These are phyloP conservation scores for Trichocladium antarcticum DNA, from an alignment of 495 filamentous ascomycete genomes.

Conservation along the genomic window DNA sequence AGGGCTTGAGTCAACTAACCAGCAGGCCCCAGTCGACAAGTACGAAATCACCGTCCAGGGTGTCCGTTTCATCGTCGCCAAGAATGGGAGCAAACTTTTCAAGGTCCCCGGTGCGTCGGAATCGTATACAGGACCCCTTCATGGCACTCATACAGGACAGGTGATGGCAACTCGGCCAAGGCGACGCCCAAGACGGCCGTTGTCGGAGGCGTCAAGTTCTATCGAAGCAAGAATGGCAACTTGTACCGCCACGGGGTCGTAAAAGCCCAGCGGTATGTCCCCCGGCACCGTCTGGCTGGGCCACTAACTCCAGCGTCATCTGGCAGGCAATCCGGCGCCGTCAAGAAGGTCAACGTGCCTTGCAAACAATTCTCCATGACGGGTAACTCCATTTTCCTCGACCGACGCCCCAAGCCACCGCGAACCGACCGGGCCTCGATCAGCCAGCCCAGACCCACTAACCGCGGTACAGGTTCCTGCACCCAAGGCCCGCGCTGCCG, in stretches of 20 bases:
- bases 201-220: conserved; percentile 75
- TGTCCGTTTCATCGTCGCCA: conserved; percentile 61
- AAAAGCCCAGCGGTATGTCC: conserved; percentile 53
- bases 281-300: not conserved
- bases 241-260: conserved; percentile 66
- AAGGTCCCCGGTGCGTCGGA: conserved; percentile 52
- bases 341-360: conserved; percentile 62
- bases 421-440: conserved; percentile 19
- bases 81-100: conserved; percentile 76
- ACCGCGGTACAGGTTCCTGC: conserved; percentile 56
- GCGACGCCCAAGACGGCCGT: conserved; percentile 68
- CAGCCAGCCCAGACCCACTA: conserved; percentile 24
- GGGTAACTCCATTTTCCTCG: conserved; percentile 54
- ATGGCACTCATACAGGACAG: conserved; percentile 43
- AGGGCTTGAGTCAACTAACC: conserved; percentile 26
- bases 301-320: conserved; percentile 17
- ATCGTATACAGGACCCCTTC: conserved; percentile 4
- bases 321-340: conserved; percentile 32
- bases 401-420: conserved; percentile 21
- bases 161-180: conserved; percentile 50
- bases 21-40: conserved; percentile 23
- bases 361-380: conserved; percentile 87
- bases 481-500: conserved; percentile 68
- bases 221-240: conserved; percentile 85
- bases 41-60: conserved; percentile 68